Percentiles rank a stretch among this genome's conserved stretches.
Conservation (phyloP, 768 basidiomycete species). For the Trametes sanguinea region DNA sequence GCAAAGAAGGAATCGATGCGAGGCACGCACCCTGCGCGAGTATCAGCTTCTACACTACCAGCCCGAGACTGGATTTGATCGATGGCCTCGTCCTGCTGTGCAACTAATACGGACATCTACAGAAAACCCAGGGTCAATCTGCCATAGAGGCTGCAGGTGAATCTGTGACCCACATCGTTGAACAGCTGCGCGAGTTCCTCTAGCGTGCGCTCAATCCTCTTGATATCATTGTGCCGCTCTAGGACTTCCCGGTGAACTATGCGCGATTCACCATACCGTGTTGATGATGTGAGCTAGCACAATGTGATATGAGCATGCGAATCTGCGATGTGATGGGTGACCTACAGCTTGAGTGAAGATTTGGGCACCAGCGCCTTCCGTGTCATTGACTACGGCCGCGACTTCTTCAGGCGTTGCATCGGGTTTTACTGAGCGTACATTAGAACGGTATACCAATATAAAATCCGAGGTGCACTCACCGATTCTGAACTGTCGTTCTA, state of each 20-base stretch:
- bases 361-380: slow-evolving; percentile 65
- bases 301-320: background rate
- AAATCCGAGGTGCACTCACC: slow-evolving; percentile 43
- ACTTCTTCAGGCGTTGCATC: slow-evolving; percentile 91
- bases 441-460: background rate
- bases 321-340: background rate
- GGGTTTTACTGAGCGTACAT: slow-evolving; percentile 69
- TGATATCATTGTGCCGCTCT: slow-evolving; percentile 82
- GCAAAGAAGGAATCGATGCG: background rate
- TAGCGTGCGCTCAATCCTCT: slow-evolving; percentile 82
- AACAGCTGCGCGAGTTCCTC: slow-evolving; percentile 90
- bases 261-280: slow-evolving; percentile 80
- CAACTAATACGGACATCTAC: slow-evolving; percentile 77
- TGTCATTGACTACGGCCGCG: slow-evolving; percentile 81
- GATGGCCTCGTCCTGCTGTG: slow-evolving; percentile 80
- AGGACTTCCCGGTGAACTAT: slow-evolving; percentile 87
- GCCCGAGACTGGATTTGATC: slow-evolving; percentile 64
- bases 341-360: slow-evolving; percentile 88
- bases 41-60: slow-evolving; percentile 62
- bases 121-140: background rate
- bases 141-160: background rate
- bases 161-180: slow-evolving; percentile 56
- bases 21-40: slow-evolving; percentile 63
- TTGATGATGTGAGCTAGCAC: slow-evolving; percentile 68
- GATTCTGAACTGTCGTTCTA: slow-evolving; percentile 88